phyloP scores from a whole-genome alignment of 768 basidiomycete genomes.

The Porpolomopsis calyptriformis region DNA sequence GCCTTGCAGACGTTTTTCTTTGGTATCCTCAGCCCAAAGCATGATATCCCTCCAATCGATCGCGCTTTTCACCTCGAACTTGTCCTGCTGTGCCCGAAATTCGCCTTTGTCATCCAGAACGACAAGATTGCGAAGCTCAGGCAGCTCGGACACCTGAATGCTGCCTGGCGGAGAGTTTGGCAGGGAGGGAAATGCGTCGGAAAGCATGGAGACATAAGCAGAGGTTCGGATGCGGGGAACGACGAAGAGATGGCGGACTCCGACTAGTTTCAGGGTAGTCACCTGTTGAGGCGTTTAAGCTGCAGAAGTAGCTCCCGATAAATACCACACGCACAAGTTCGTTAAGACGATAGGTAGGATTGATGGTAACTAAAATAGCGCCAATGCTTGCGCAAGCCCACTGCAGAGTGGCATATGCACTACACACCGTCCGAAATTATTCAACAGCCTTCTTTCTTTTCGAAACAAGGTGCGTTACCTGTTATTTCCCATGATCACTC shows the following conservation, averaged over 20 bases:
- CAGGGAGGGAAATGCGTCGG: constrained; percentile 48
- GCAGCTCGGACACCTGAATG: constrained; percentile 48
- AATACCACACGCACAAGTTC: constrained; percentile 60
- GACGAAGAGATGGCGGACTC: constrained; percentile 58
- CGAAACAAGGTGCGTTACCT: constrained; percentile 36
- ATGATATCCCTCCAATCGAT: constrained; percentile 67
- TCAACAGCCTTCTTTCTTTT: background rate
- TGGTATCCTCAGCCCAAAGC: constrained; percentile 50
- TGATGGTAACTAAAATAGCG: constrained; percentile 74
- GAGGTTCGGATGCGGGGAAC: constrained; percentile 62
- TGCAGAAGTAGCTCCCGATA: background rate
- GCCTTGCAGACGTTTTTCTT: constrained; percentile 33
- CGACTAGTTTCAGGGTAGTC: constrained; percentile 49
- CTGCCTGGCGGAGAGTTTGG: constrained; percentile 37
- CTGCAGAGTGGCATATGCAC: constrained; percentile 71
- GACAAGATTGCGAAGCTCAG: constrained; percentile 51
- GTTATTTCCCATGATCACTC: constrained; percentile 76
- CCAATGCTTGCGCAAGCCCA: constrained; percentile 83
- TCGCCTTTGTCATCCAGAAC: constrained; percentile 53
- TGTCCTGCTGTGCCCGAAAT: constrained; percentile 26
- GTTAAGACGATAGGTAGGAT: constrained; percentile 64
- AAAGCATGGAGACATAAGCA: constrained; percentile 50
- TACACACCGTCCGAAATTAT: constrained; percentile 17
- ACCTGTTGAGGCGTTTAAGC: constrained; percentile 30
- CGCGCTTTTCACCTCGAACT: constrained; percentile 35